Base-by-base conservation (phyloP, 1,139 yeast species). In the Saccharomycopsis hybrid region DNA sequence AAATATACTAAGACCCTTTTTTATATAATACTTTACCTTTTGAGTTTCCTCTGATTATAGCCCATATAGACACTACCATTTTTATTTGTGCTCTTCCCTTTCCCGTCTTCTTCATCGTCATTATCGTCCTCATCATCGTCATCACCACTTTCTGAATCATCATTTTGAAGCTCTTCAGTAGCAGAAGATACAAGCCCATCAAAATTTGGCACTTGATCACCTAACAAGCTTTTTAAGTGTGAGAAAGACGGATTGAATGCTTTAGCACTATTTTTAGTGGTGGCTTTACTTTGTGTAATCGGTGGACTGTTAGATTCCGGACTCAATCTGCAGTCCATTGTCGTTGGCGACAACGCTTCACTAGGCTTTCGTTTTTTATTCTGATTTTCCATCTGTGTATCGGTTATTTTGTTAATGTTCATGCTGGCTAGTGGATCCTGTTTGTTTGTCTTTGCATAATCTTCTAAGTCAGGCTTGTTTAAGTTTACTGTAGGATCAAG, bases 401-500 rank as follows among this genome's bases (percentile, higher is more conserved):
- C 9, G 27, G 28, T 2, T 8, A 38, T 36, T 25, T 39, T 37
- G n/a, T 39, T 35, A 41, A 30, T 9, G 32, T 32, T 7, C 38
- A 41, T 29, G 13, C 33, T 13, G 28, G 52, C 44, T n/a, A 52
- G 28, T 8, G 48, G 48, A 29, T 41, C 43, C 9, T 25, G 11
- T 25, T 33, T 43, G 25, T 44, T 46, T 4, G 45, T 43, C 41
- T 47, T 52, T 4, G 49, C 53, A 33, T 44, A 45, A 25, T 50
- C 49, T 25, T 47, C 48, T 36, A 44, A 48, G 36, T 48, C n/a
- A 9, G 48, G 36, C 25, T 44, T 46, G 27, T 46, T 44, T 38
- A 67, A 63, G 9, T 63, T 65, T 24, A 56, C 60, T 9, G 57
- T 49, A 1, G 71, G 68, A 52, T 68, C 63, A 32, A 66, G 45